These are phyloP conservation scores for Dalbergia cultrata DNA, from an alignment of 306 rosid genomes.

Conservation along the genomic window DNA sequence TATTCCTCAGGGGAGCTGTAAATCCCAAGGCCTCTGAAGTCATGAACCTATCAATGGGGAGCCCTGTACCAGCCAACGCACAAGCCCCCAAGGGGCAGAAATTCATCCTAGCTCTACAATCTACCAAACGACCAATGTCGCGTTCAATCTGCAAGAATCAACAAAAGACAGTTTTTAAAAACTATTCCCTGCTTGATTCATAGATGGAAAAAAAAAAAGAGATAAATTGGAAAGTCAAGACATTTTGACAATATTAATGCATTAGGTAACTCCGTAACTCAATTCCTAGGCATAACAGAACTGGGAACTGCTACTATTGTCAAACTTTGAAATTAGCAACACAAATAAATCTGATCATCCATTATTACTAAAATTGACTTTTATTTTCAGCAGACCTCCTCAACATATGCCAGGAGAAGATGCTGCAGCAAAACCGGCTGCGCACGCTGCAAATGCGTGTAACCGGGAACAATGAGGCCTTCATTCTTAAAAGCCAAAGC, in stretches of 20 bases:
- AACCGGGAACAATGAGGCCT: conserved; percentile 91
- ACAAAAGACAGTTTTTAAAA: neutral
- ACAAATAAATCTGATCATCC: neutral
- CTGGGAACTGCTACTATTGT: conserved; percentile 5
- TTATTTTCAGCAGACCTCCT: conserved; percentile 67
- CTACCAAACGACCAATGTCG: conserved; percentile 84
- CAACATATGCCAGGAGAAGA: conserved; percentile 87
- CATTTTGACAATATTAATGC: neutral
- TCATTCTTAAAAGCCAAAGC: conserved; percentile 69
- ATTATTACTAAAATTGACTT: neutral
- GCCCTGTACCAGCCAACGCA: conserved; percentile 99
- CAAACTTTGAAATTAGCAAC: conserved; percentile 19
- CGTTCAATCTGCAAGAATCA: conserved; percentile 87
- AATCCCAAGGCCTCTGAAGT: conserved; percentile 86
- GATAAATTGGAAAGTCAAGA: neutral
- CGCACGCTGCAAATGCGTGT: conserved; percentile 92
- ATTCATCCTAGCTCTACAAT: conserved; percentile 90
- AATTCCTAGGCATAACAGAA: neutral
- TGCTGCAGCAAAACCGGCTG: conserved; percentile 92
- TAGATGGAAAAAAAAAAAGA: neutral
- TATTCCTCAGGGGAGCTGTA: conserved; percentile 91
- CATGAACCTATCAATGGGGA: conserved; percentile 98
- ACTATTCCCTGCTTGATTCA: neutral
- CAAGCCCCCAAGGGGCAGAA: conserved; percentile 93
- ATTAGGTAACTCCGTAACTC: neutral